A percentile compares a stretch with the other conserved stretches of the same genome.
These are phyloP conservation scores for Yamadazyma diospyri DNA, from an alignment of 1,139 yeast genomes.

Conservation along the genomic window DNA sequence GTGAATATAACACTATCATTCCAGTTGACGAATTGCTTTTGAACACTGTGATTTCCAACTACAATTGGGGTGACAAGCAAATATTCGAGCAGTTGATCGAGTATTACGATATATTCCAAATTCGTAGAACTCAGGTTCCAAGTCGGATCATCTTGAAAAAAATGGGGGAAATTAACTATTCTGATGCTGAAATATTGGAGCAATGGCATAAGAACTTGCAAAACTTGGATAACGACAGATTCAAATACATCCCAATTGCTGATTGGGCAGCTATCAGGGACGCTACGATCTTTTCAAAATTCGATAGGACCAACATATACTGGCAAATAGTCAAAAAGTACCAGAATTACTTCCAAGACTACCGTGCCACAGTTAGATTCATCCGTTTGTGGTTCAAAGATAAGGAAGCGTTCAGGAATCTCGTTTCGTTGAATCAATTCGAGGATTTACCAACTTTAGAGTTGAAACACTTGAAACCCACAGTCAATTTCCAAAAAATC, in stretches of 20 bases:
- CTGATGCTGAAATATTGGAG: slow-evolving; percentile 51
- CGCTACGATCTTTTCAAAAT: slow-evolving; percentile 58
- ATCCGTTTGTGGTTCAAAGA: slow-evolving; percentile 29
- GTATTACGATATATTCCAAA: slow-evolving; percentile 56
- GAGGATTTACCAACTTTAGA: slow-evolving; percentile 3
- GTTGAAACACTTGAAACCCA: slow-evolving; percentile 26
- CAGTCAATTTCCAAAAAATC: slow-evolving; percentile 23
- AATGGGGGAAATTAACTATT: slow-evolving; percentile 59
- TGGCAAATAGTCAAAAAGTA: slow-evolving; percentile 55
- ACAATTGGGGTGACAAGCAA: slow-evolving; percentile 64
- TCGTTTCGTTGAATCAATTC: slow-evolving; percentile 10
- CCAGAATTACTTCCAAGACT: slow-evolving; percentile 42
- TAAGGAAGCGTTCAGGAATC: slow-evolving; percentile 15
- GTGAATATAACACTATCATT: slow-evolving; percentile 53
- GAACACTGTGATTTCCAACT: slow-evolving; percentile 71
- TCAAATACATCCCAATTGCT: slow-evolving; percentile 68
- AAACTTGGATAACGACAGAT: slow-evolving; percentile 52
- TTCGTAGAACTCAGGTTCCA: slow-evolving; percentile 66
- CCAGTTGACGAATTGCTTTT: slow-evolving; percentile 72
- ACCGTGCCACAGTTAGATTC: slow-evolving; percentile 27
- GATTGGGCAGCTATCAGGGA: slow-evolving; percentile 88
- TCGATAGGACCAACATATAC: slow-evolving; percentile 52
- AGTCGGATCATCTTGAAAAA: slow-evolving; percentile 76
- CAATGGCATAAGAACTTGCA: slow-evolving; percentile 61
- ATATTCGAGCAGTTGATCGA: slow-evolving; percentile 64